Base-by-base conservation (phyloP, 805 yeast genomes). In the Cyberlindnera mrakii region DNA sequence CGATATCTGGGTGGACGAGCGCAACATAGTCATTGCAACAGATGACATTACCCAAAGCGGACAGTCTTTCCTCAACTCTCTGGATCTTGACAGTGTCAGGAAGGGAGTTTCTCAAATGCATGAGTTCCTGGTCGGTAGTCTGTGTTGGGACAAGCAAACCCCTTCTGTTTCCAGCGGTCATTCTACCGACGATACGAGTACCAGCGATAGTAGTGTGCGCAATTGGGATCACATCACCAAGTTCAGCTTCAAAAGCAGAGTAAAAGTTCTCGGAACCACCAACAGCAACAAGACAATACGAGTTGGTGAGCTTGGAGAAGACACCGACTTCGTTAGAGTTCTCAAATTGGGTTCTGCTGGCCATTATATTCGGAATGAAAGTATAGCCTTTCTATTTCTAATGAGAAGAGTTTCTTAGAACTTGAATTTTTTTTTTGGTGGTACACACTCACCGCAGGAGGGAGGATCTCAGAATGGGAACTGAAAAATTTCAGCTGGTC, bases 11-110 rank as follows among this genome's bases (percentile, higher is more conserved):
- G 67, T 93, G 99, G 42, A 93, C 99, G 52, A 93, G 77, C 4
- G 99, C 99, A 57, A 95, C 99, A 64, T 93, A 93, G 67, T 93
- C 99, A 67, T 93, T 93, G 71, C 98, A 91, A 69, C 98, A 91
- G 60, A 93, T 89, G 50, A 93, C 99, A 58, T 93, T 93, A 58
- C 99, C 99, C 53, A 93, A 71, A 13, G 99, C 99, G 41, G 96
- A 85, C 50, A 93, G 73, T 63, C 99, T 81, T 71, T 93, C 99
- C 69, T 93, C 99, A 33, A 95, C 96, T 66, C 99, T 80, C 71
- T 93, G 99, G 58, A 93, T 89, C 68, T 85, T 90, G 54, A 93
- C 96, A 40, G 82, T 67, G 59, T 93, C 99, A 14, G 99, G 99
- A 56, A 93, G 77, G 51, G 95, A 81, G 72, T 93, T 93, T 77